Percentiles rank a stretch among this genome's conserved stretches.
phyloP scores from a whole-genome alignment of 345 rosid genomes.

The Schrenkiella parvula region DNA sequence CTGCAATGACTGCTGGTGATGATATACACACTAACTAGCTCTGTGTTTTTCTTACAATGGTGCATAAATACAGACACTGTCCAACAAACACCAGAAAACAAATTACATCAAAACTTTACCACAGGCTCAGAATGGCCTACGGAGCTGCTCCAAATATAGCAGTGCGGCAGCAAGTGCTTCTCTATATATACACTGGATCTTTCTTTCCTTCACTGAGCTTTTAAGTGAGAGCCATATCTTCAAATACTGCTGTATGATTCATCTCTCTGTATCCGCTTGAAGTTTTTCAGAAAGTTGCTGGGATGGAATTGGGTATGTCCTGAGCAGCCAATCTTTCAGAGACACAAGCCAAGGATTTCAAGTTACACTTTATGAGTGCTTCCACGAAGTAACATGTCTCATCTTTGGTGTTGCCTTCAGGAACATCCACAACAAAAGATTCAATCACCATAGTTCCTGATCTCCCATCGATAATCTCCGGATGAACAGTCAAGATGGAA shows the following conservation, averaged over 20 bases:
- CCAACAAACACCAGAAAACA: conserved; percentile 1
- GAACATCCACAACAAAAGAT: conserved; percentile 91
- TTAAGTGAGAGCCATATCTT: background rate
- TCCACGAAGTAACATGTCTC: conserved; percentile 90
- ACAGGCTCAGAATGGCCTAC: background rate
- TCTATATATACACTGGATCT: conserved; percentile 5
- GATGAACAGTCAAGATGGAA: conserved; percentile 81
- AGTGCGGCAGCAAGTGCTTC: background rate
- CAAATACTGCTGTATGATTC: background rate
- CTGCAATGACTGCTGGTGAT: conserved; percentile 61
- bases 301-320: conserved; percentile 3
- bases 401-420: conserved; percentile 87
- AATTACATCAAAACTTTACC: conserved; percentile 26
- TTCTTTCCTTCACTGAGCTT: conserved; percentile 1
- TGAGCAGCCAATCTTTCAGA: conserved; percentile 87
- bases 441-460: conserved; percentile 88
- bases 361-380: conserved; percentile 81
- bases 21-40: background rate
- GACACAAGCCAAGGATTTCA: conserved; percentile 78
- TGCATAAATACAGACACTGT: conserved; percentile 10
- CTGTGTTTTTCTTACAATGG: conserved; percentile 9
- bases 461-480: conserved; percentile 85
- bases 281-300: conserved; percentile 3
- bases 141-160: background rate
- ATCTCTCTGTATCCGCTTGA: background rate